phyloP scores from a whole-genome alignment of 2,329 filamentous ascomycete species.

The Colletotrichum ledebouriae region DNA sequence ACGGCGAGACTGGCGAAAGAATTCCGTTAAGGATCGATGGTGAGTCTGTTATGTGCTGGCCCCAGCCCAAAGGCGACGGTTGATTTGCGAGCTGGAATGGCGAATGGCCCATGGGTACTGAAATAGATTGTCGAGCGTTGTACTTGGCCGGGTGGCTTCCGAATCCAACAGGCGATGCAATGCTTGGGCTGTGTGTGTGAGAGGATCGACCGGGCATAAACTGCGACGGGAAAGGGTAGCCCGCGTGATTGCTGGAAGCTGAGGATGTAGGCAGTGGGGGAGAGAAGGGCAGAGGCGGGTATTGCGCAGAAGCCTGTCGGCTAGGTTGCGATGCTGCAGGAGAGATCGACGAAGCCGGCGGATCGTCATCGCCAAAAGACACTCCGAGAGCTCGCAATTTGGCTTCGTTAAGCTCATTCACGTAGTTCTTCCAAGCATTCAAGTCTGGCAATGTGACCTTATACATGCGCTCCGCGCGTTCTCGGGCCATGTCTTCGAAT shows the following conservation, averaged over 20 bases:
- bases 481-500: constrained; percentile 67
- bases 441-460: constrained; percentile 78
- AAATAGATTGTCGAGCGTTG: constrained; percentile 80
- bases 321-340: constrained; percentile 73
- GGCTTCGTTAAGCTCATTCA: constrained; percentile 86
- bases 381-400: constrained; percentile 94
- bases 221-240: constrained; percentile 68
- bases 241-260: constrained; percentile 76
- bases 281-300: constrained; percentile 83
- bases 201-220: constrained; percentile 73
- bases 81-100: constrained; percentile 77
- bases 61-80: constrained; percentile 71
- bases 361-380: constrained; percentile 81
- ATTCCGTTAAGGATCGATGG: constrained; percentile 72
- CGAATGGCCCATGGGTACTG: constrained; percentile 72
- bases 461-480: constrained; percentile 66
- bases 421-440: constrained; percentile 81
- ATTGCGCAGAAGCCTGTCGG: constrained; percentile 79
- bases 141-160: constrained; percentile 69
- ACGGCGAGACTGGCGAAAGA: constrained; percentile 75
- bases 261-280: constrained; percentile 86
- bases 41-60: constrained; percentile 72
- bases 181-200: constrained; percentile 73
- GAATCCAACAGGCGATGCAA: constrained; percentile 81
- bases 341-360: constrained; percentile 73